A percentile compares a stretch with the other conserved stretches of the same genome.
Conservation (phyloP, 805 yeast genomes). For the Suhomyces canberraensis region DNA sequence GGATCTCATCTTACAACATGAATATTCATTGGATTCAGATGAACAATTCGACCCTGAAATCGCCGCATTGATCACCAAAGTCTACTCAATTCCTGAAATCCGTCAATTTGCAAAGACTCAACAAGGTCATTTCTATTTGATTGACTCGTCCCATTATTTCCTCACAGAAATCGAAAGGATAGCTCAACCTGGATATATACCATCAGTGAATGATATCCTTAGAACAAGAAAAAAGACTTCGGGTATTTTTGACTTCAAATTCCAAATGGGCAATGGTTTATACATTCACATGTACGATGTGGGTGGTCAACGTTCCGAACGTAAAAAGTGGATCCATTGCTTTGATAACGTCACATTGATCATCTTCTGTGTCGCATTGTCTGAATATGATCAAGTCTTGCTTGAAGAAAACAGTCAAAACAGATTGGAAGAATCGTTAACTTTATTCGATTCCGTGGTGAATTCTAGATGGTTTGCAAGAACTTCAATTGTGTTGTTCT, state of each 20-base stretch:
- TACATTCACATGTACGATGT: slow-evolving; percentile 63
- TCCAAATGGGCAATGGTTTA: slow-evolving; percentile 60
- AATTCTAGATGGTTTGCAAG: slow-evolving; percentile 91
- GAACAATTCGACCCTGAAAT: slow-evolving; percentile 48
- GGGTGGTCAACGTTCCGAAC: slow-evolving; percentile 94
- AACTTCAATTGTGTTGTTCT: slow-evolving; percentile 79
- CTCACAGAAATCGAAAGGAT: slow-evolving; percentile 65
- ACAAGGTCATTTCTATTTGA: slow-evolving; percentile 69
- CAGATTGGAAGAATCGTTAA: slow-evolving; percentile 49
- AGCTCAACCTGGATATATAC: slow-evolving; percentile 57
- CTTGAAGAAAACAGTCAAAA: slow-evolving; percentile 43
- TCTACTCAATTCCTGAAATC: slow-evolving; percentile 61
- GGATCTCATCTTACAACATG: slow-evolving; percentile 44
- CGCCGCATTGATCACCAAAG: slow-evolving; percentile 44
- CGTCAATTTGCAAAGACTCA: slow-evolving; percentile 53
- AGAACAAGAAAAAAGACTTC: slow-evolving; percentile 90
- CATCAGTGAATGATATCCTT: slow-evolving; percentile 73
- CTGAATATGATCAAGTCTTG: slow-evolving; percentile 86
- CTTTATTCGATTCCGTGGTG: slow-evolving; percentile 84
- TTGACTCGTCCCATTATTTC: slow-evolving; percentile 83
- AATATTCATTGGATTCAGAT: slow-evolving; percentile 51
- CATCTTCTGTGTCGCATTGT: slow-evolving; percentile 85
- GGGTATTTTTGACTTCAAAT: slow-evolving; percentile 81
- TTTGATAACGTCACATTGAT: slow-evolving; percentile 89
- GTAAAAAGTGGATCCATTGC: slow-evolving; percentile 96